Evolutionary conservation across 2,329 filamentous ascomycete genomes (phyloP), one percentile per base, ranked within the genome.

Genomic region (Pyrenochaeta sp.): DNA sequence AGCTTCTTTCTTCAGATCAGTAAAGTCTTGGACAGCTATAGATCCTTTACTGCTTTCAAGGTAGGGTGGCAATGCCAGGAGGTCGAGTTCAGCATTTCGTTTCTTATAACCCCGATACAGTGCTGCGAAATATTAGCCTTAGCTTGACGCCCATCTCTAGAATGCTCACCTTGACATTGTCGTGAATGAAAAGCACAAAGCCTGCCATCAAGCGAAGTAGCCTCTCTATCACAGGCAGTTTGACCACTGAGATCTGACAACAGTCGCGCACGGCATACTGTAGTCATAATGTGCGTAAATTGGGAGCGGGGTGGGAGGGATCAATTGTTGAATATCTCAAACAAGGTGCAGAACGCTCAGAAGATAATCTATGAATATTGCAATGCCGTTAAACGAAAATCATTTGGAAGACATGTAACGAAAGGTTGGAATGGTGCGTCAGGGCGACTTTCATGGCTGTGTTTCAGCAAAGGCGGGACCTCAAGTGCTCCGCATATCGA

Each of bases 91-190:
- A 7, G 73, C 71, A 62, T 82, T 82, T 36, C 79, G 78, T 33
- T 67, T 74, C 58, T 82, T 82, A 66, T 83, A 83, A 9, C 80
- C 81, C 44, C 75, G 73, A 63, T 83, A 83, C 3, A 83, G 69
- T 14, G 63, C 63, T 63, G 20, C 17, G 18, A 23, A 7, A 9
- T 11, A 39, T 58, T 15, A 51, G 49, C 14, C 35, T 20, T 20
- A 17, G 29, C 9, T 18, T 15, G 35, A 14, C 30, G 12, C 27
- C 11, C 11, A 3, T 15, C n/a, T 27, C 23, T 27, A 9, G 23
- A 9, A 27, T 21, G 20, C 56, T 31, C 50, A 64, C 64, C 64
- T 55, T 68, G 63, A 51, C 63, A 69, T 55, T 68, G 65, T 14
- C 59, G 57, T 23, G 63, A 61, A 30, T 68, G 65, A 23, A 66